phyloP scores from a whole-genome alignment of 208 protist species.

The Acanthamoeba rhysodes region DNA sequence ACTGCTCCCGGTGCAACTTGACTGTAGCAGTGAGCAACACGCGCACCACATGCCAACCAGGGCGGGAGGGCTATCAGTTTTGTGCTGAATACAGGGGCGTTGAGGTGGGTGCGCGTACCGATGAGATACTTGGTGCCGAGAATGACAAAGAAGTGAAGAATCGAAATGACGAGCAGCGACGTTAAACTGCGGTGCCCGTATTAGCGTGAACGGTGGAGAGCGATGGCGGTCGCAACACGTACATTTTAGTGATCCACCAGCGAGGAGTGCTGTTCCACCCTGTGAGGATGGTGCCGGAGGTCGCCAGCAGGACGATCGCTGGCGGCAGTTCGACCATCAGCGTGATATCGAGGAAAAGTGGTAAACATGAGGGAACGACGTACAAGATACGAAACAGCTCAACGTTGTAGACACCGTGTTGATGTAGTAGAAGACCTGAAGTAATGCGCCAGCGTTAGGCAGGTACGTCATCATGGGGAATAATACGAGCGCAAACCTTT shows the following conservation, averaged over 20 bases:
- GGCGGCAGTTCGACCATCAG: background rate
- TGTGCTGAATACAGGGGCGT: background rate
- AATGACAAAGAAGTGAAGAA: slow-evolving; percentile 21
- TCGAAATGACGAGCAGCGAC: background rate
- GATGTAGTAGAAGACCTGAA: slow-evolving; percentile 33
- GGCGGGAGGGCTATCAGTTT: no score
- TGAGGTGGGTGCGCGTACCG: background rate
- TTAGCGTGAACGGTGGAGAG: no score
- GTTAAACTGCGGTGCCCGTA: background rate
- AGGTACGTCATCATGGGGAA: background rate
- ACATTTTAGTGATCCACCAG: slow-evolving; percentile 19
- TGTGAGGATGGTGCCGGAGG: background rate
- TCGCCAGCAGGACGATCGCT: background rate
- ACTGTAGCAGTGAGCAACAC: background rate
- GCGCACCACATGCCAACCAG: background rate
- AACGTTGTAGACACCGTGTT: slow-evolving; percentile 17
- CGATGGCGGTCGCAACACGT: background rate
- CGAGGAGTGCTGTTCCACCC: slow-evolving; percentile 26
- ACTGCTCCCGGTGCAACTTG: slow-evolving; percentile 24
- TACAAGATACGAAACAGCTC: slow-evolving; percentile 11
- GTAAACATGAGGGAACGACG: background rate
- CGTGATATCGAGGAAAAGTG: background rate
- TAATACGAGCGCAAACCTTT: background rate
- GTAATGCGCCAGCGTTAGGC: background rate
- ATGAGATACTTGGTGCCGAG: slow-evolving; percentile 39